Percentiles rank a stretch among this genome's conserved stretches.
Evolutionary conservation across 2,329 filamentous ascomycete genomes (phyloP).

Genomic region (Aspergillus piperis): DNA sequence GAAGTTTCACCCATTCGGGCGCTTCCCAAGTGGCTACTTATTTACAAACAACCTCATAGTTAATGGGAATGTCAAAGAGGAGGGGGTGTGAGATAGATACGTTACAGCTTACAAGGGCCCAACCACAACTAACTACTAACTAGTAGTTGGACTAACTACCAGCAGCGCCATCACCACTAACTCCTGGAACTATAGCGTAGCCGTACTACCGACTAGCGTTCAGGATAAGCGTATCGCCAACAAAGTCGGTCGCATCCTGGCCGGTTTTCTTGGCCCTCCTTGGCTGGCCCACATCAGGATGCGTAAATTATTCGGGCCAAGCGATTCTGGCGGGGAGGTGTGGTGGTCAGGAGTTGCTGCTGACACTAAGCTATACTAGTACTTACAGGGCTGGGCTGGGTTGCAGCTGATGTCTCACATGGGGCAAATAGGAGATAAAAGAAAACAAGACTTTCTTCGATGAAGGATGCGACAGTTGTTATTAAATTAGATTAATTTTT

Average conservation of each 20-base stretch:
- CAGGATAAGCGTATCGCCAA: conserved; percentile 39
- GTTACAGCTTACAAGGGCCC: too few relatives aligned
- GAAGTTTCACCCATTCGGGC: too few relatives aligned
- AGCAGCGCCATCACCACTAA: neutral
- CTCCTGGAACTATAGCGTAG: conserved; percentile 13
- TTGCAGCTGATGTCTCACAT: conserved; percentile 35
- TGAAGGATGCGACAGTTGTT: neutral
- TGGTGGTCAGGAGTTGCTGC: conserved; percentile 13
- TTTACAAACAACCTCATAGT: too few relatives aligned
- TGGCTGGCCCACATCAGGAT: conserved; percentile 20
- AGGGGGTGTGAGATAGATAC: too few relatives aligned
- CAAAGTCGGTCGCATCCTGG: conserved; percentile 30
- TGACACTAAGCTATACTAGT: conserved; percentile 3
- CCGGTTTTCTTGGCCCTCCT: conserved; percentile 26
- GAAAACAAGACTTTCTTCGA: conserved; percentile 15
- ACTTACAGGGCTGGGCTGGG: conserved; percentile 11
- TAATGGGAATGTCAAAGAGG: too few relatives aligned
- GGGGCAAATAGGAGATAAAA: conserved; percentile 19
- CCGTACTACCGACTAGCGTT: conserved; percentile 16
- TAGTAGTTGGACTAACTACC: neutral
- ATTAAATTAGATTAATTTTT: neutral
- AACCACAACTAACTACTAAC: neutral
- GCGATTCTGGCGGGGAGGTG: neutral
- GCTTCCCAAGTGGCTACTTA: too few relatives aligned
- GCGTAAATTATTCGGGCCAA: conserved; percentile 13